A percentile compares a stretch with the other conserved stretches of the same genome.
phyloP scores from a whole-genome alignment of 192 early-diverging fungal species.

The Backusella morwellensis region DNA sequence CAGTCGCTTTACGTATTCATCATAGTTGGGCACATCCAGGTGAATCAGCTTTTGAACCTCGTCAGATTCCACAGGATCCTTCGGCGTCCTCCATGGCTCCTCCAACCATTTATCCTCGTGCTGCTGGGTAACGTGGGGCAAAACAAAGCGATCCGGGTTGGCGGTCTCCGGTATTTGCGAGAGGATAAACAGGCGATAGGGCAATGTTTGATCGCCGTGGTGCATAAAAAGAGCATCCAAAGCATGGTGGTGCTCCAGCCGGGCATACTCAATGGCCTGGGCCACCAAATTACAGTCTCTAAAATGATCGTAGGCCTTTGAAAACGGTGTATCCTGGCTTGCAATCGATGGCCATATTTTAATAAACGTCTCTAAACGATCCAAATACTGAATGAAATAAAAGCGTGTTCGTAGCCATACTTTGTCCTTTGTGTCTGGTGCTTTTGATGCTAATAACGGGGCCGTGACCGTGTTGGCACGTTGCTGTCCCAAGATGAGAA shows the following conservation, averaged over 20 bases:
- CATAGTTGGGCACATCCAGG: constrained; percentile 32
- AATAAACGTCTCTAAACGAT: constrained; percentile 59
- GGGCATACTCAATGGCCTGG: constrained; percentile 57
- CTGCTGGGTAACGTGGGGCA: constrained; percentile 24
- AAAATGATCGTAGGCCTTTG: constrained; percentile 51
- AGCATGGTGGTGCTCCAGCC: constrained; percentile 52
- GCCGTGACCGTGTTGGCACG: constrained; percentile 27
- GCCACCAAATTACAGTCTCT: constrained; percentile 59
- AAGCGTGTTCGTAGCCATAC: constrained; percentile 50
- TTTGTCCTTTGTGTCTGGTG: constrained; percentile 24
- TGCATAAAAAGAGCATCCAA: constrained; percentile 60
- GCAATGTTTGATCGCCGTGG: constrained; percentile 55
- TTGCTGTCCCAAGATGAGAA: constrained; percentile 53
- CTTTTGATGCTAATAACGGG: constrained; percentile 13
- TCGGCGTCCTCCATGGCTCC: constrained; percentile 53
- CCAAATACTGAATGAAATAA: constrained; percentile 58
- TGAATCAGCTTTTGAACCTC: constrained; percentile 41
- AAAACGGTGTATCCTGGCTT: constrained; percentile 26
- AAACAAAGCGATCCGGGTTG: constrained; percentile 42
- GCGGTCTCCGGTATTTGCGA: constrained; percentile 58
- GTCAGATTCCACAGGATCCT: constrained; percentile 57
- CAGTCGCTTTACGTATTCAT: constrained; percentile 36
- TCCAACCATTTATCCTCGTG: constrained; percentile 41
- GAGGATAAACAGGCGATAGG: constrained; percentile 60
- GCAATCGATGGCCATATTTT: constrained; percentile 42